Evolutionary conservation across 345 rosid genomes (phyloP).

Genomic region (Murraya paniculata): DNA sequence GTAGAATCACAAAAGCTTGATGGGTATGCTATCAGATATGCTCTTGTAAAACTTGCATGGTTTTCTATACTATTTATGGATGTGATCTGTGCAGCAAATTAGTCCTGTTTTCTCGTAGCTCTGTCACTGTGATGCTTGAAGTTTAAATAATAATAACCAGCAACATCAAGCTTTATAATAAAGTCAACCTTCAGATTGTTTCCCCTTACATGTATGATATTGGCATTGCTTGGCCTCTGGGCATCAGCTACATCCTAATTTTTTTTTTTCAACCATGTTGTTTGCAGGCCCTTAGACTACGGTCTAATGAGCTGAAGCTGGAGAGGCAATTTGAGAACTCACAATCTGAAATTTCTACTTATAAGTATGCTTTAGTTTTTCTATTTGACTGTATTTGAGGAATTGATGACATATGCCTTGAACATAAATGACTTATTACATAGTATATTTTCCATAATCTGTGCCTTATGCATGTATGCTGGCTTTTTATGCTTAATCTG

Average conservation of each 20-base stretch:
- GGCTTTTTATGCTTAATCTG: background rate
- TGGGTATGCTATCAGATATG: background rate
- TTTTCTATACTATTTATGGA: background rate
- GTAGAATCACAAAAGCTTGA: background rate
- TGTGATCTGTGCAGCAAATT: background rate
- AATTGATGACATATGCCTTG: constrained; percentile 1
- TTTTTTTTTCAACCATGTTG: constrained; percentile 17
- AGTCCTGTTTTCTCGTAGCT: background rate
- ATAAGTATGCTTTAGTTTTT: constrained; percentile 53
- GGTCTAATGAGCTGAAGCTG: constrained; percentile 93
- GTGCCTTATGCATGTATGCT: background rate
- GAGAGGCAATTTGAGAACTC: constrained; percentile 86
- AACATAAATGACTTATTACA: constrained; percentile 1
- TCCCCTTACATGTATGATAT: constrained; percentile 1
- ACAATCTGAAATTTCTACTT: constrained; percentile 63
- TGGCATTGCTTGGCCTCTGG: constrained; percentile 2
- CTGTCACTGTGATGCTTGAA: background rate
- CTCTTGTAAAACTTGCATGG: background rate
- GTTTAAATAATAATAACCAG: background rate
- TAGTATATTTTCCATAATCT: background rate
- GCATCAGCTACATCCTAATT: constrained; percentile 5
- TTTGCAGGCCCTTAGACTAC: constrained; percentile 81
- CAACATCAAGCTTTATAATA: background rate
- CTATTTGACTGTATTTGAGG: constrained; percentile 9
- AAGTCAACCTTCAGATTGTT: constrained; percentile 8